Conservation (phyloP, 2,329 filamentous ascomycete species). For the Cladosporium sp. region DNA sequence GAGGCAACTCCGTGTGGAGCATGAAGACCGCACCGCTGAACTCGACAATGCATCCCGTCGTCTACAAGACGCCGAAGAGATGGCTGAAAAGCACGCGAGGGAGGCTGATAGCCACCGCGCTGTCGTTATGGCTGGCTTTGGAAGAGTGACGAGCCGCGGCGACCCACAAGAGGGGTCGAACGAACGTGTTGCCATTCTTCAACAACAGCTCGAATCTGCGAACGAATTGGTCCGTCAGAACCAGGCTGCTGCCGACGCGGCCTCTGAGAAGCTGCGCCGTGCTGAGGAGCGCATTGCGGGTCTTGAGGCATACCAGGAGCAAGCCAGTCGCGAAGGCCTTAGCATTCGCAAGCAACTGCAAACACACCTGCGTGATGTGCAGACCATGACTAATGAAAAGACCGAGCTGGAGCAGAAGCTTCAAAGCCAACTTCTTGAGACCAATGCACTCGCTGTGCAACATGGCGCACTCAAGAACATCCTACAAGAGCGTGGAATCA, state of each 20-base stretch:
- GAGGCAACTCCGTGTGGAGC: conserved; percentile 73
- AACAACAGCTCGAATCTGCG: conserved; percentile 75
- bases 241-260: conserved; percentile 80
- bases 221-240: conserved; percentile 83
- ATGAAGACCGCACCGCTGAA: conserved; percentile 77
- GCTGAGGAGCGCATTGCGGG: conserved; percentile 97
- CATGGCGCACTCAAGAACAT: conserved; percentile 93
- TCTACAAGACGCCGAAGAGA: conserved; percentile 80
- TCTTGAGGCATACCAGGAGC: conserved; percentile 94
- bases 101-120: conserved; percentile 84
- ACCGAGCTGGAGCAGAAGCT: conserved; percentile 79
- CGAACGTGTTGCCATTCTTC: conserved; percentile 71
- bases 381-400: conserved; percentile 77
- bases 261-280: conserved; percentile 83
- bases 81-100: conserved; percentile 81
- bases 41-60: conserved; percentile 72
- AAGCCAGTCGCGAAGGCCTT: conserved; percentile 89
- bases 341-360: conserved; percentile 88
- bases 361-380: conserved; percentile 76
- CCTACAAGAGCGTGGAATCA: conserved; percentile 83
- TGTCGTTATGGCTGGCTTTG: conserved; percentile 78
- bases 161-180: conserved; percentile 54
- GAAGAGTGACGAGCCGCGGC: conserved; percentile 65
- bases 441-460: conserved; percentile 90
- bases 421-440: conserved; percentile 83